phyloP scores from a whole-genome alignment of 495 filamentous ascomycete genomes.

The Hypoxylon crocopeplum region DNA sequence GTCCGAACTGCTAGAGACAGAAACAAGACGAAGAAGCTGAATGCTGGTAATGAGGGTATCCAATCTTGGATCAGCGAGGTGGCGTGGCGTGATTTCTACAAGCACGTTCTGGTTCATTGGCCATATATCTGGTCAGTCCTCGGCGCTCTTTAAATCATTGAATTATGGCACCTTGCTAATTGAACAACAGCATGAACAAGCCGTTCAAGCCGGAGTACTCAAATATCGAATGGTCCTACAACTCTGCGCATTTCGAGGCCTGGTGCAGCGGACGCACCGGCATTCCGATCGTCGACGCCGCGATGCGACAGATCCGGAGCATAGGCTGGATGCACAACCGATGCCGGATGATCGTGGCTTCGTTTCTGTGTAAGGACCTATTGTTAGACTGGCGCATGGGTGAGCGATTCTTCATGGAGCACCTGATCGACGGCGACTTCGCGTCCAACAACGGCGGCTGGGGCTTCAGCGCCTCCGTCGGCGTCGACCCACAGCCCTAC shows the following conservation, averaged over 20 bases:
- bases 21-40: slow-evolving; percentile 73
- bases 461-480: slow-evolving; percentile 82
- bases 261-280: slow-evolving; percentile 85
- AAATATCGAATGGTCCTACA: slow-evolving; percentile 83
- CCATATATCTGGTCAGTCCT: slow-evolving; percentile 78
- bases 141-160: neutral
- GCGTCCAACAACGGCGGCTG: slow-evolving; percentile 92
- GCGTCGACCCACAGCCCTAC: slow-evolving; percentile 91
- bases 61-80: slow-evolving; percentile 84
- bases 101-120: slow-evolving; percentile 85
- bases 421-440: slow-evolving; percentile 91
- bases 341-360: slow-evolving; percentile 85
- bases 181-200: slow-evolving; percentile 79
- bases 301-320: slow-evolving; percentile 80
- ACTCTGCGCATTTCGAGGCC: slow-evolving; percentile 67
- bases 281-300: slow-evolving; percentile 87
- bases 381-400: slow-evolving; percentile 91
- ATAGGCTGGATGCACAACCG: slow-evolving; percentile 91
- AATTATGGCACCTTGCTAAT: slow-evolving; percentile 1
- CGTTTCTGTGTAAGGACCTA: slow-evolving; percentile 86
- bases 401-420: slow-evolving; percentile 87
- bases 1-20: slow-evolving; percentile 67
- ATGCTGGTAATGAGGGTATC: slow-evolving; percentile 72
- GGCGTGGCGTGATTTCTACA: slow-evolving; percentile 94
- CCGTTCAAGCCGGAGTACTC: slow-evolving; percentile 89